Percentiles rank a stretch among this genome's conserved stretches.
Conservation (phyloP, 106 monocot genomes). For the Dactylorhiza incarnata region DNA sequence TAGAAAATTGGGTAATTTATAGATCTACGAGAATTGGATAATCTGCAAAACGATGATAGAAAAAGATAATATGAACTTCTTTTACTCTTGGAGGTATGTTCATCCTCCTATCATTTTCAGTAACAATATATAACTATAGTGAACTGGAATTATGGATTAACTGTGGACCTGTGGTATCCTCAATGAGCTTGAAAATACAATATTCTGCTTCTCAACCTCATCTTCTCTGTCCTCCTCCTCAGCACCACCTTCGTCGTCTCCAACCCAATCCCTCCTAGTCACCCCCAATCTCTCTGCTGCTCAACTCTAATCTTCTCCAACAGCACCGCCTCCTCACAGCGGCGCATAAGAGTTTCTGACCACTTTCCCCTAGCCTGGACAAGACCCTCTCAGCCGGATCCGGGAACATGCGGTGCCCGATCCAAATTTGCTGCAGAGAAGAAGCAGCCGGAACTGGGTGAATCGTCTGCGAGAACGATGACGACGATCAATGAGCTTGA, state of each 20-base stretch:
- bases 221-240: constrained; percentile 51
- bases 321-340: constrained; percentile 63
- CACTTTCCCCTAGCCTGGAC: constrained; percentile 78
- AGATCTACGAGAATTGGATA: too few relatives aligned
- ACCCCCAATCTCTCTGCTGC: constrained; percentile 75
- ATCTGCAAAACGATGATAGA: neutral
- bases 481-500: too few relatives aligned
- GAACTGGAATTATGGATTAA: neutral
- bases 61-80: too few relatives aligned
- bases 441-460: too few relatives aligned
- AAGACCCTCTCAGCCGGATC: constrained; percentile 58
- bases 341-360: constrained; percentile 89
- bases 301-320: constrained; percentile 71
- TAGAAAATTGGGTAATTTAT: neutral
- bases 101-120: too few relatives aligned
- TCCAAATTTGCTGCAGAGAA: too few relatives aligned
- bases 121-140: constrained; percentile 2
- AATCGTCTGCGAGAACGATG: too few relatives aligned
- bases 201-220: constrained; percentile 8
- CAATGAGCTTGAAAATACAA: neutral
- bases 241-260: constrained; percentile 23
- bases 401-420: too few relatives aligned
- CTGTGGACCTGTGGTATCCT: neutral
- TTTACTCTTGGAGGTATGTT: too few relatives aligned
- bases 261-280: constrained; percentile 65